Base-by-base conservation (phyloP, 768 basidiomycete genomes). In the Trametes cinnabarina region DNA sequence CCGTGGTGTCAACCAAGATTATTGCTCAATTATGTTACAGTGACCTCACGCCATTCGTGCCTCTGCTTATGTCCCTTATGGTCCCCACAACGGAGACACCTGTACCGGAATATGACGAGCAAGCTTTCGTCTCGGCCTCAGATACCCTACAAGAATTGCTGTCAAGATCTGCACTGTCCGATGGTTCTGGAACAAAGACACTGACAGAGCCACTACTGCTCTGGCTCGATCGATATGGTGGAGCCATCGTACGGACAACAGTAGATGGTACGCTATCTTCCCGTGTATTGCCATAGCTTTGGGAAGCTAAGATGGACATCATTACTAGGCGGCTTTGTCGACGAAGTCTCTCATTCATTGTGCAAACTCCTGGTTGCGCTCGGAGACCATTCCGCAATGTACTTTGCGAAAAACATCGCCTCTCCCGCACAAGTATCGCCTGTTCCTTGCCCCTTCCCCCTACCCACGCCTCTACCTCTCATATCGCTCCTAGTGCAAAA, bases 201-300 rank as follows among this genome's bases (percentile, higher is more conserved):
- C 79, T 95, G 28, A 93, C 93, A 0, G 90, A 94, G 66, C 94
- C 94, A 2, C 74, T 98, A 7, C 75, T 97, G n/a, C 72, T 85
- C 3, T 98, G 93, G 92, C 67, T 87, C 0, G 79, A 86, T 57
- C 69, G 74, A 0, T 74, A 78, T 42, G 91, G 88, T 8, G 70
- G 74, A 23, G 65, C 68, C 12, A 82, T 89, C 20, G 68, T 81
- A 15, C 62, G 75, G 34, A 65, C 71, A 6, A 72, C 71, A 19
- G 59, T 74, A 17, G 68, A 63, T 15, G 68, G 78, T 78, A 63
- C 69, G 74, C 39, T 69, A 40, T 17, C 19, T 39, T 12, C 41
- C 7, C 26, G 10, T 51, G 12, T 44, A 4, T 25, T 6, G 4
- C 30, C 11, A 35, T 3, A 20, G n/a, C 10, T 14, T 4, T 20